Evolutionary conservation across 2,329 filamentous ascomycete species (phyloP).

Genomic region (Dothiorella sarmentorum): DNA sequence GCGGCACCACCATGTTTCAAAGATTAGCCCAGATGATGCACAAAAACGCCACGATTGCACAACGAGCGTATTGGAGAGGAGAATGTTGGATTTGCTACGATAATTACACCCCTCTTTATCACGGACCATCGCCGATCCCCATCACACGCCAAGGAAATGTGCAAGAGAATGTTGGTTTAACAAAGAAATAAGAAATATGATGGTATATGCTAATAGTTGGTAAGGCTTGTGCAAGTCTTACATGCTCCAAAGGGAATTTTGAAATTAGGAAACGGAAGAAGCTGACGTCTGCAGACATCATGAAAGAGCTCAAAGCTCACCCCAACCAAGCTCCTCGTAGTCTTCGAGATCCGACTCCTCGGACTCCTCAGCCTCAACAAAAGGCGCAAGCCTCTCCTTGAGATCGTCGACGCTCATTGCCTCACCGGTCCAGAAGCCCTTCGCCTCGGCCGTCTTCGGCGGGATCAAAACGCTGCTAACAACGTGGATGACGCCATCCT

Average conservation of each 20-base stretch:
- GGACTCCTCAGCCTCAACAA: constrained; percentile 25
- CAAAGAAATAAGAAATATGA: not conserved
- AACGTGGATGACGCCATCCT: constrained; percentile 80
- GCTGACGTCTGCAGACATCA: not conserved
- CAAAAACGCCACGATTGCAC: not conserved
- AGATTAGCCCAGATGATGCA: constrained; percentile 7
- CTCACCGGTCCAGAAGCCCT: constrained; percentile 32
- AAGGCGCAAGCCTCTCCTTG: constrained; percentile 47
- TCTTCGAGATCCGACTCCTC: not conserved
- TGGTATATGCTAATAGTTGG: not conserved
- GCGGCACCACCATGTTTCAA: too few species aligned
- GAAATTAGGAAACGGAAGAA: not conserved
- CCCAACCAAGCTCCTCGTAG: constrained; percentile 6
- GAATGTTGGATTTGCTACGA: not conserved
- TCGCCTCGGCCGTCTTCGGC: constrained; percentile 52
- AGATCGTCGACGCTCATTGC: constrained; percentile 58
- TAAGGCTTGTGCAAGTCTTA: not conserved
- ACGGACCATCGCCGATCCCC: constrained; percentile 6
- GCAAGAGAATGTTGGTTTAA: not conserved
- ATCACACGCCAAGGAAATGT: not conserved
- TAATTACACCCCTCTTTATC: not conserved
- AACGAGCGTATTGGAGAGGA: not conserved
- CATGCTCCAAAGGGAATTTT: not conserved
- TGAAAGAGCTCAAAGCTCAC: not conserved
- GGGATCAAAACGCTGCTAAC: constrained; percentile 72